These are phyloP conservation scores for Hippophae tibetana DNA, from an alignment of 306 rosid genomes.

Conservation along the genomic window DNA sequence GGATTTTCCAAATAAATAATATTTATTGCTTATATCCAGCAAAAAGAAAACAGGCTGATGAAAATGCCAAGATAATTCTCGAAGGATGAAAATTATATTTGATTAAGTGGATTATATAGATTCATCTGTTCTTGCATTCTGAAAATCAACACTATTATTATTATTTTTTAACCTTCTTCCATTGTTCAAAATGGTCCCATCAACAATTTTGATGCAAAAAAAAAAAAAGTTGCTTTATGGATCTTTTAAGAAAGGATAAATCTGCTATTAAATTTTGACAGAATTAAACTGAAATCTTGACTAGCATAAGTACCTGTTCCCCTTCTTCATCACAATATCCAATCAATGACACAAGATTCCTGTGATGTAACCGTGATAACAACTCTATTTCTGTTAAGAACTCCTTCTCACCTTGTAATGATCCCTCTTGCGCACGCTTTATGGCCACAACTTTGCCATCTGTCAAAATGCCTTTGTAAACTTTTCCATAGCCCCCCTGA, in stretches of 20 bases:
- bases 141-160: too few relatives aligned
- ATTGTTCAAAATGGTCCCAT: background rate
- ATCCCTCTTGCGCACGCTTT: conserved; percentile 80
- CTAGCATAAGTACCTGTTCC: conserved; percentile 43
- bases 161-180: background rate
- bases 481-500: conserved; percentile 95
- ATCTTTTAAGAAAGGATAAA: background rate
- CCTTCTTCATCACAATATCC: conserved; percentile 83
- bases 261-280: background rate
- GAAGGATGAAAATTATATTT: too few relatives aligned
- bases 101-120: too few relatives aligned
- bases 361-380: conserved; percentile 79
- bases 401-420: conserved; percentile 85
- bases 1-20: conserved; percentile 15
- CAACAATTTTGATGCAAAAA: too few relatives aligned
- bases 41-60: too few relatives aligned
- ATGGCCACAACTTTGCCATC: conserved; percentile 59
- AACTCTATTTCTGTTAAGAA: conserved; percentile 88
- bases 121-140: too few relatives aligned
- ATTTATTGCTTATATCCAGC: background rate
- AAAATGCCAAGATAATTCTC: too few relatives aligned
- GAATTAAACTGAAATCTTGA: background rate
- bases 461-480: conserved; percentile 64
- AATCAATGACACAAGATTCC: conserved; percentile 67
- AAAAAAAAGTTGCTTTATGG: too few relatives aligned